Base-by-base conservation (phyloP, 2,329 filamentous ascomycete species). In the Cytospora leucostoma region DNA sequence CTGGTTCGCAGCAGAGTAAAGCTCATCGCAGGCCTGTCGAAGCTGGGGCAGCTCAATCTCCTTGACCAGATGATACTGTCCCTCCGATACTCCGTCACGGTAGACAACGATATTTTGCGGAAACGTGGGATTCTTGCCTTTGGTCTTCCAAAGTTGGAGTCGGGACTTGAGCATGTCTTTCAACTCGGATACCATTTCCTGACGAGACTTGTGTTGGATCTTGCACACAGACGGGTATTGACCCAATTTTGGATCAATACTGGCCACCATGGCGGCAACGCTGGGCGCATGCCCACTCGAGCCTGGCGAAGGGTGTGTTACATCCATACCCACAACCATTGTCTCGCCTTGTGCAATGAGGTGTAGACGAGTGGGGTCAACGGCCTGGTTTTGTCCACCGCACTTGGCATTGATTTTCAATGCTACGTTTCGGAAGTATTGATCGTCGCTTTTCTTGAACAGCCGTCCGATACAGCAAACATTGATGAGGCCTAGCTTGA, bases 81-180 rank as follows among this genome's bases (percentile, higher is more conserved):
- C 86, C 67, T 93, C 90, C 0, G 88, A 91, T 1, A 93, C 88
- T 17, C 90, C 90, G 70, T 93, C 90, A 12, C 90, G 85, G 71
- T 91, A 93, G 7, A 92, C 76, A n/a, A 93, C 76, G 44, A 93
- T 86, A 66, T 89, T 89, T 34, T 83, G 79, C 0, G 90, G 90
- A 0, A 85, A 76, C 0, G 60, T 55, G 0, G 68, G 66, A 13
- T 79, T 74, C 67, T 86, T 84, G 4, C 68, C 66, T 13, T 74
- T 70, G 13, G 76, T 76, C 12, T 76, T 73, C 87, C 88, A 92
- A 1, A 87, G 72, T 0, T 70, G 62, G 1, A 93, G 76, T 0
- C 88, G 84, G n/a, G 84, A 82, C 44, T 80, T 74, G 4, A 91
- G 76, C 80, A 91, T 87, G 0, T 76, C 74, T n/a, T 84, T 76